phyloP scores from a whole-genome alignment of 352 stramenopile species.

The Phytophthora lateralis region DNA sequence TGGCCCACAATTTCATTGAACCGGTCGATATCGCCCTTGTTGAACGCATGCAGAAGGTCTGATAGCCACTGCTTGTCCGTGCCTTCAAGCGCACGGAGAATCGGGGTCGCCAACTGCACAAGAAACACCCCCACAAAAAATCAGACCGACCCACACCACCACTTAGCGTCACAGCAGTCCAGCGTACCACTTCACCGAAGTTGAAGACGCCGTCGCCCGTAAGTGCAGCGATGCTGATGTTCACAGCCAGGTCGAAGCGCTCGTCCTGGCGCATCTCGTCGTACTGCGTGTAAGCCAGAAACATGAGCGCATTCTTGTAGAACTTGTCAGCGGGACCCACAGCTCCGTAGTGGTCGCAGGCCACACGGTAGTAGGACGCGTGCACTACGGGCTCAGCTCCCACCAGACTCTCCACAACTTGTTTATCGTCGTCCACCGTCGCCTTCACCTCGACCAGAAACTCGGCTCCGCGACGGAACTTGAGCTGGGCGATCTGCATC shows the following conservation, averaged over 20 bases:
- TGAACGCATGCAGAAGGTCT: constrained; percentile 94
- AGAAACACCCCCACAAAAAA: constrained; percentile 13
- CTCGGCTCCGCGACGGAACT: constrained; percentile 61
- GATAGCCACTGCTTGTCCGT: constrained; percentile 95
- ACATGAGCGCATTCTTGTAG: constrained; percentile 97
- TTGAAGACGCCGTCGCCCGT: constrained; percentile 98
- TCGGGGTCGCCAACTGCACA: constrained; percentile 89
- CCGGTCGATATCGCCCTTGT: constrained; percentile 94
- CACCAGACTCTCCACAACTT: constrained; percentile 80
- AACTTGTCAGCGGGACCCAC: constrained; percentile 95
- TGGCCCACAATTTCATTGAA: constrained; percentile 90
- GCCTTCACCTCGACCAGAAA: constrained; percentile 73
- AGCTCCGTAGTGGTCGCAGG: constrained; percentile 92
- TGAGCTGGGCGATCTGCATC: constrained; percentile 79
- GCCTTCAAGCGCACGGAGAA: constrained; percentile 89
- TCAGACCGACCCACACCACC: constrained; percentile 1
- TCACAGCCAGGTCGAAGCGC: constrained; percentile 89
- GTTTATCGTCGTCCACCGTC: constrained; percentile 72
- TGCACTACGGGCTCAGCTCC: constrained; percentile 92
- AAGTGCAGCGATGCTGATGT: constrained; percentile 96
- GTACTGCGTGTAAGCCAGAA: constrained; percentile 95
- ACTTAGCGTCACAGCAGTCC: background rate
- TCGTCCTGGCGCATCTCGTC: constrained; percentile 87
- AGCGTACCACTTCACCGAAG: constrained; percentile 96
- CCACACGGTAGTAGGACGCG: constrained; percentile 92